These are phyloP conservation scores for Urostyla sp. DNA, from an alignment of 73 alveolate genomes.

Conservation along the genomic window DNA sequence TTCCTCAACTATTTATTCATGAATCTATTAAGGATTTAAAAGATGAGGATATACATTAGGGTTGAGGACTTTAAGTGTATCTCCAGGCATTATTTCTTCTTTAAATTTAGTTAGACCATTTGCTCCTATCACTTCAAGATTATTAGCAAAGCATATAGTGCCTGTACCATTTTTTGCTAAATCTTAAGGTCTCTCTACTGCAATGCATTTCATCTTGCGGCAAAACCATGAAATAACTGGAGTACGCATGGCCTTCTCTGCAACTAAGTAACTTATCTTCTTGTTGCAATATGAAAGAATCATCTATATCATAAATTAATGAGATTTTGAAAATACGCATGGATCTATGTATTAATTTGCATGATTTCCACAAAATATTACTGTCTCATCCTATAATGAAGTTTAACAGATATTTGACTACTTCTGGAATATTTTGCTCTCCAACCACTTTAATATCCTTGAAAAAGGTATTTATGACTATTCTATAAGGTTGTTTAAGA, in stretches of 20 bases:
- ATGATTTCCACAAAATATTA: slow-evolving; percentile 95
- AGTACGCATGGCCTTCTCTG: slow-evolving; percentile 68
- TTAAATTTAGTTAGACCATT: slow-evolving; percentile 54
- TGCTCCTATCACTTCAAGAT: slow-evolving; percentile 37
- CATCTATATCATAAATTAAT: slow-evolving; percentile 62
- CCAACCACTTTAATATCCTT: slow-evolving; percentile 86
- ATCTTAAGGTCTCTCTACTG: slow-evolving; percentile 74
- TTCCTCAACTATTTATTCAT: slow-evolving; percentile 54
- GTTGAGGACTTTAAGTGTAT: slow-evolving; percentile 45
- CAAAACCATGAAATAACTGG: slow-evolving; percentile 29
- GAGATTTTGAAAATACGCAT: slow-evolving; percentile 59
- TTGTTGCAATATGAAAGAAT: slow-evolving; percentile 67
- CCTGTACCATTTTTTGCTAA: slow-evolving; percentile 65
- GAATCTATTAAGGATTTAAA: not conserved
- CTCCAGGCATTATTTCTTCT: slow-evolving; percentile 57
- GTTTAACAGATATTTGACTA: not conserved
- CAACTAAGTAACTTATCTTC: slow-evolving; percentile 77
- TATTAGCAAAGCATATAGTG: not conserved
- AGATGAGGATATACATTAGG: slow-evolving; percentile 30
- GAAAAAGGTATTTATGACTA: slow-evolving; percentile 72
- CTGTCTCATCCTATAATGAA: slow-evolving; percentile 81
- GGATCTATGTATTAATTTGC: slow-evolving; percentile 97
- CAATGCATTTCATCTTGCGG: slow-evolving; percentile 63
- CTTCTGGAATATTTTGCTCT: slow-evolving; percentile 72
- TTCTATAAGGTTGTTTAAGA: slow-evolving; percentile 27